Evolutionary conservation across 2,329 filamentous ascomycete species (phyloP), one percentile per base, ranked within the genome.

Genomic region (Phaeosphaeriaceae sp.): DNA sequence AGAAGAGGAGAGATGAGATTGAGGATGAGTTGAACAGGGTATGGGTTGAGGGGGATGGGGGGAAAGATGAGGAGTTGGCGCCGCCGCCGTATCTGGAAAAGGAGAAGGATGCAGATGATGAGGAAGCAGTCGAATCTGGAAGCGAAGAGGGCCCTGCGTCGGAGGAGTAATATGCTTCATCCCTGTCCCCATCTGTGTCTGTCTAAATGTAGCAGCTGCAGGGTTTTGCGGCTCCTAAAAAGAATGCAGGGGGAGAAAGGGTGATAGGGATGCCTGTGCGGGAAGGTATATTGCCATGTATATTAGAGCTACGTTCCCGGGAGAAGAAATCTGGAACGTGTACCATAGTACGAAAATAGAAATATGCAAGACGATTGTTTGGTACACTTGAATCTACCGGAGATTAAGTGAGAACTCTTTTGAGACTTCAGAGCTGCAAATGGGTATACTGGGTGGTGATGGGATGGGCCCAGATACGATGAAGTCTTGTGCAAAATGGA

Each of bases 1-100:
- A 94, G 82, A 80, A 81, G 64, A 85, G 95, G 51, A 87, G 88
- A 36, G 84, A 88, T 51, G 91, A 93, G 76, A 96, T 99, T 69
- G 93, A 98, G 70, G 79, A 80, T 45, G 94, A 99, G 80, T 81
- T 99, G 57, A 87, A 78, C 44, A 83, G 82, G 63, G 87, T 89
- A 5, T 88, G 86, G 83, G 79, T 87, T 21, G 78, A 80, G n/a
- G 59, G 58, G 0, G 45, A 54, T 21, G 81, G 76, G 4, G 75
- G 73, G 2, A n/a, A 22, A 22, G 76, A n/a, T n/a, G n/a, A 77
- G 40, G 76, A 77, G 51, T 58, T 81, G 57, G 63, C 69, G 33
- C 70, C 78, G 44, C 77, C 78, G 21, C 63, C 68, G 15, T 81
- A 80, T 59, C 54, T 62, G 31, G 71, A 74, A 48, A 56, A 53